Evolutionary conservation across 345 rosid genomes (phyloP).

Genomic region (Citrus medica): DNA sequence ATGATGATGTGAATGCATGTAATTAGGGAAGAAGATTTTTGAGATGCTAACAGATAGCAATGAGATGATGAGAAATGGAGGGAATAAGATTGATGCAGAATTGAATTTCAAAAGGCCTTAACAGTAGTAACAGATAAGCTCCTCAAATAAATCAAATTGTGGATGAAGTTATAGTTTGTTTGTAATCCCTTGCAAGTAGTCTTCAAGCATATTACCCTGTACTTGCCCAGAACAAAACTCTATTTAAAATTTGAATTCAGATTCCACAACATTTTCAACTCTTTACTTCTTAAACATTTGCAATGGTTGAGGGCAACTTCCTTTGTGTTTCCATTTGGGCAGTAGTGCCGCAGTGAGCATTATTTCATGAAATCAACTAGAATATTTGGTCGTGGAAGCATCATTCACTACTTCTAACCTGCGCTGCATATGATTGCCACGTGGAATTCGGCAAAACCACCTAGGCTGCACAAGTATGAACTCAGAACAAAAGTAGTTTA

Average conservation of each 20-base stretch:
- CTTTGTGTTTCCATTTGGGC: background rate
- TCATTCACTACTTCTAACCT: background rate
- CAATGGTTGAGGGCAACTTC: background rate
- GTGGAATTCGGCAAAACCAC: background rate
- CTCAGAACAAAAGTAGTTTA: constrained; percentile 2
- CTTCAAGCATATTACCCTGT: background rate
- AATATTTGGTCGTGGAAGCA: background rate
- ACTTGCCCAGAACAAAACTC: background rate
- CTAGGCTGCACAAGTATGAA: constrained; percentile 7
- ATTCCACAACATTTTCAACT: background rate
- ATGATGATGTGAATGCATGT: background rate
- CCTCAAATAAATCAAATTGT: background rate
- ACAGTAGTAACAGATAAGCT: background rate
- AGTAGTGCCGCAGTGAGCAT: background rate
- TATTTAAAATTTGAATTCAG: background rate
- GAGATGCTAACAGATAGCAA: background rate
- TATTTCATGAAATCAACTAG: background rate
- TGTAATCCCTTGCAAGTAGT: background rate
- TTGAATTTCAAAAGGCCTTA: background rate
- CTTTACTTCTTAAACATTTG: background rate
- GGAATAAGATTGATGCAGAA: background rate
- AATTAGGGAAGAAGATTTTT: background rate
- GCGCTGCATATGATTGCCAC: background rate
- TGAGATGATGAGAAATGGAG: background rate
- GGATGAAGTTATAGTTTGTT: background rate